Percentiles rank a stretch among this genome's conserved stretches.
These are phyloP conservation scores for Curvularia sp. DNA, from an alignment of 2,329 filamentous ascomycete species.

Conservation along the genomic window DNA sequence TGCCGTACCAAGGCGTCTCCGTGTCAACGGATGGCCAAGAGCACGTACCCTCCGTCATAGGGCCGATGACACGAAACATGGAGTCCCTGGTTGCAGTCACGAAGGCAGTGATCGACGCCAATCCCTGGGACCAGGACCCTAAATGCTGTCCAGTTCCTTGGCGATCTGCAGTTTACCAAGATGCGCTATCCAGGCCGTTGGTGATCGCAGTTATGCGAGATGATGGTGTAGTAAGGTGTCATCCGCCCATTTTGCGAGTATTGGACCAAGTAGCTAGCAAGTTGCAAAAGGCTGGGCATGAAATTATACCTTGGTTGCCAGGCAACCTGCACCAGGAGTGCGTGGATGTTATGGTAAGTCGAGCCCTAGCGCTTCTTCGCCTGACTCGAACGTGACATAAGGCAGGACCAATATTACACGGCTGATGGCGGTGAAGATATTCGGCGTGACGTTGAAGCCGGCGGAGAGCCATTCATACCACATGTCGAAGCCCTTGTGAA, in stretches of 20 bases:
- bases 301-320: constrained; percentile 61
- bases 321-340: constrained; percentile 61
- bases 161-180: constrained; percentile 56
- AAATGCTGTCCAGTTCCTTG: constrained; percentile 62
- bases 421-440: constrained; percentile 71
- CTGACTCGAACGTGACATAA: constrained; percentile 1
- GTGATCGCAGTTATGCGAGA: constrained; percentile 60
- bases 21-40: constrained; percentile 70
- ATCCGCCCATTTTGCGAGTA: constrained; percentile 61
- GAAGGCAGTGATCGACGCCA: constrained; percentile 55
- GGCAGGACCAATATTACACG: constrained; percentile 66
- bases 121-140: constrained; percentile 63
- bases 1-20: constrained; percentile 65
- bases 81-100: constrained; percentile 59
- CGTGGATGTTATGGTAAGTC: constrained; percentile 60
- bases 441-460: constrained; percentile 59
- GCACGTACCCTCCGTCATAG: constrained; percentile 68
- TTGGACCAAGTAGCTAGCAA: constrained; percentile 49
- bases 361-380: not conserved
- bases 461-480: constrained; percentile 61
- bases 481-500: constrained; percentile 64
- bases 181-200: constrained; percentile 53
- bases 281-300: constrained; percentile 59
- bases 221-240: constrained; percentile 62
- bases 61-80: constrained; percentile 63